A percentile compares a stretch with the other conserved stretches of the same genome.
These are phyloP conservation scores for Penicillium hesseltinei DNA, from an alignment of 2,329 filamentous ascomycete species.

Conservation along the genomic window DNA sequence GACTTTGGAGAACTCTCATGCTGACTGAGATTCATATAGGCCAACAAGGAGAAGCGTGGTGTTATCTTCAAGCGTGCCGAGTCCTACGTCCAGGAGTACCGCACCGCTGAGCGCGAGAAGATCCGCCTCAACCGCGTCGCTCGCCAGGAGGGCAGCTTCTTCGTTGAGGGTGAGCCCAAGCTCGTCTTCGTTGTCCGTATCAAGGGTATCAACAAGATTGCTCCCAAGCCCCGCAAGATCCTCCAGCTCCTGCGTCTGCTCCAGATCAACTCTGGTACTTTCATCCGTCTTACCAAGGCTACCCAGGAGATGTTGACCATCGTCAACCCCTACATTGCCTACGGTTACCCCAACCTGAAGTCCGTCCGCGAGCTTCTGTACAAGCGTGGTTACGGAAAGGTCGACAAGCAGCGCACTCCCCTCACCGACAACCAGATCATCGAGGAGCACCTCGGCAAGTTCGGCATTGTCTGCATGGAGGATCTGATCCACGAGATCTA, in stretches of 20 bases:
- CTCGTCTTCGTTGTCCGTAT: conserved; percentile 98
- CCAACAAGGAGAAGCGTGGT: conserved; percentile 97
- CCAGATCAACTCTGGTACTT: conserved; percentile 99
- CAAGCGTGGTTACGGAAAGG: conserved; percentile 99
- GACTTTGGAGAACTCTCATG: conserved; percentile 14
- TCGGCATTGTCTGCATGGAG: conserved; percentile 98
- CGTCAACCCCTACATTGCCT: conserved; percentile 98
- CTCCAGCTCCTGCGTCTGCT: conserved; percentile 98
- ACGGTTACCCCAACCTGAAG: conserved; percentile 99
- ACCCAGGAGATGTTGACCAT: conserved; percentile 96
- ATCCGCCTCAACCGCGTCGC: conserved; percentile 84
- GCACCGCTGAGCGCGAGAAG: conserved; percentile 97
- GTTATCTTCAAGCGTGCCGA: conserved; percentile 99
- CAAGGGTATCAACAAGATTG: conserved; percentile 99
- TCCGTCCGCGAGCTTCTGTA: conserved; percentile 98
- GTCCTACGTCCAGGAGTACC: conserved; percentile 99
- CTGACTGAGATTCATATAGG: conserved; percentile 54
- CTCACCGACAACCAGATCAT: conserved; percentile 98
- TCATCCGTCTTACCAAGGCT: conserved; percentile 96
- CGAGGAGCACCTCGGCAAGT: conserved; percentile 94
- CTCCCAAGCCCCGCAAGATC: conserved; percentile 99
- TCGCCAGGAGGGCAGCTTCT: conserved; percentile 90
- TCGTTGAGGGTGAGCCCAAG: conserved; percentile 91
- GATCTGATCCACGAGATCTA: conserved; percentile 99
- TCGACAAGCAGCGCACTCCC: conserved; percentile 95